phyloP scores from a whole-genome alignment of 139 green algal species.

The Spirogloea muscicola region DNA sequence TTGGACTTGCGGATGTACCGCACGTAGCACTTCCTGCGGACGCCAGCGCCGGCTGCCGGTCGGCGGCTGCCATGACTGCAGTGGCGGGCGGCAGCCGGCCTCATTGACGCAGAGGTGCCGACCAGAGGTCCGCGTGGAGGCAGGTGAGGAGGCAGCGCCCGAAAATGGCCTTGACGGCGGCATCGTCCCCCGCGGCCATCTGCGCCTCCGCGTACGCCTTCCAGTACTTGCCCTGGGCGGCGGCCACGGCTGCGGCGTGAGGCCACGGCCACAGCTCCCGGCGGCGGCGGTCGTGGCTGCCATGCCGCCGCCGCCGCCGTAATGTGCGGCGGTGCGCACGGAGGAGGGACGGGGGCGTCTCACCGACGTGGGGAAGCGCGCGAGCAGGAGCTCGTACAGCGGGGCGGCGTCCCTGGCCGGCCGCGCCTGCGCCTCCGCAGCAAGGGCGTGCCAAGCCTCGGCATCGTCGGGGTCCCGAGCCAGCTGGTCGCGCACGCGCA shows the following conservation, averaged over 20 bases:
- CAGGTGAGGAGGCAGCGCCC: conserved; percentile 73
- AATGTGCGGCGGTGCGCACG: too few relatives aligned
- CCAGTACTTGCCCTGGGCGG: conserved; percentile 53
- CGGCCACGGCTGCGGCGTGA: background rate
- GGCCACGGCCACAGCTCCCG: background rate
- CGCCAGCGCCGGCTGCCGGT: too few relatives aligned
- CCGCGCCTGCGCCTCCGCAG: background rate
- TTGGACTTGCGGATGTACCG: conserved; percentile 75
- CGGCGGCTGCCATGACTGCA: too few relatives aligned
- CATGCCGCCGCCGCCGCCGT: too few relatives aligned
- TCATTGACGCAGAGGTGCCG: too few relatives aligned
- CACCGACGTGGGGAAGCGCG: conserved; percentile 17
- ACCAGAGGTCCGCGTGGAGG: conserved; percentile 70
- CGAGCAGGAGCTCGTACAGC: conserved; percentile 7
- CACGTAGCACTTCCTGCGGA: conserved; percentile 64
- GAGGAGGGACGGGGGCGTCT: too few relatives aligned
- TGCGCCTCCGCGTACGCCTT: conserved; percentile 63
- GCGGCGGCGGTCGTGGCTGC: too few relatives aligned
- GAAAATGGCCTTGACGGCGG: conserved; percentile 68
- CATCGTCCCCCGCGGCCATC: conserved; percentile 45
- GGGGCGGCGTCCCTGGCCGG: background rate
- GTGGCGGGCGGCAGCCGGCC: too few relatives aligned
- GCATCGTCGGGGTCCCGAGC: too few relatives aligned
- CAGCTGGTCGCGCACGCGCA: too few relatives aligned
- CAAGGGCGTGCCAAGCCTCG: background rate